A percentile compares a stretch with the other conserved stretches of the same genome.
These are phyloP conservation scores for Monotropa hypopitys DNA, from an alignment of 179 eudicot species.

Conservation along the genomic window DNA sequence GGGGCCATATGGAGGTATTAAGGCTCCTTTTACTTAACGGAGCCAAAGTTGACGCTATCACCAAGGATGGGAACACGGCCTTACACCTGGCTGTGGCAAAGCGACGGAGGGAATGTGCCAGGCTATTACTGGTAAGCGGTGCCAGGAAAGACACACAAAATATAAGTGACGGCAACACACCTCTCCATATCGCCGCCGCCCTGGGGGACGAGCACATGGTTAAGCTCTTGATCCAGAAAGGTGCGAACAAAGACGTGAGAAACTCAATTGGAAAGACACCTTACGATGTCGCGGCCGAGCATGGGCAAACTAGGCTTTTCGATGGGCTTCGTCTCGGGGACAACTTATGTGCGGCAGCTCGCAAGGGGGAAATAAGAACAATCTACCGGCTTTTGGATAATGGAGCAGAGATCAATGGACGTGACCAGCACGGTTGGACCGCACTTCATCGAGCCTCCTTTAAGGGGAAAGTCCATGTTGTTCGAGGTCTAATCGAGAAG, in stretches of 20 bases:
- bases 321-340: slow-evolving; percentile 33
- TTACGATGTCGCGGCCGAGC: slow-evolving; percentile 35
- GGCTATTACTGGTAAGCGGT: slow-evolving; percentile 21
- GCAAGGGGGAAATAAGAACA: slow-evolving; percentile 35
- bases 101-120: slow-evolving; percentile 29
- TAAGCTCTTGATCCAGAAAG: slow-evolving; percentile 30
- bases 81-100: slow-evolving; percentile 38
- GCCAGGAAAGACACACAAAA: slow-evolving; percentile 22
- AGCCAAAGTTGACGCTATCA: slow-evolving; percentile 21
- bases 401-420: slow-evolving; percentile 31
- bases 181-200: slow-evolving; percentile 28
- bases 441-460: slow-evolving; percentile 37
- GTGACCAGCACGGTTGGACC: slow-evolving; percentile 42
- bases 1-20: slow-evolving; percentile 28
- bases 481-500: slow-evolving; percentile 20
- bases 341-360: slow-evolving; percentile 25
- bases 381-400: slow-evolving; percentile 28
- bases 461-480: slow-evolving; percentile 27
- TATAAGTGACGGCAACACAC: slow-evolving; percentile 21
- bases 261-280: slow-evolving; percentile 26
- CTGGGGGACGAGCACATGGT: slow-evolving; percentile 43
- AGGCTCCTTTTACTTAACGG: slow-evolving; percentile 28
- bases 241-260: slow-evolving; percentile 33
- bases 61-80: slow-evolving; percentile 33
- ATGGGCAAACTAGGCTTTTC: slow-evolving; percentile 28